Base-by-base conservation (phyloP, 768 basidiomycete species). In the Suillus subalutaceus region DNA sequence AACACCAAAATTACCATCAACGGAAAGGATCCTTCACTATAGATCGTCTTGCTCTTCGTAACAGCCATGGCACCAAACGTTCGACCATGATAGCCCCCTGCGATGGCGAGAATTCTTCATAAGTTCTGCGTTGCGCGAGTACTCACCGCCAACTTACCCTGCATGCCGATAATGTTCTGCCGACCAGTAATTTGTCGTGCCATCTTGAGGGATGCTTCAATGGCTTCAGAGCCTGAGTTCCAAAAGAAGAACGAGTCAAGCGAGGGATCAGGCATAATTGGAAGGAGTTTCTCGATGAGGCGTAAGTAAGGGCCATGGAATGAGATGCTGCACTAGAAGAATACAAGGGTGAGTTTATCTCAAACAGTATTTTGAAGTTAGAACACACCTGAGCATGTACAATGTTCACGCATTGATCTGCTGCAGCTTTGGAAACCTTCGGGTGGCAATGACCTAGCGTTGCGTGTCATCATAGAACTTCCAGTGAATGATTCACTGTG, bases 201-300 rank as follows among this genome's bases (percentile, higher is more conserved):
- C 81, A 98, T 88, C 80, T 97, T 98, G 68, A 99, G 78, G 3
- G 94, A 85, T 0, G 89, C 93, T 78, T 97, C 96, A 53, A 95
- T 85, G 1, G 96, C 97, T 77, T 99, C 97, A 0, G 94, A 90
- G 3, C 97, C 97, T 2, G 95, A 96, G 81, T 94, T 98, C 92
- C 92, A 94, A 79, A 97, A 94, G 86, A 96, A 97, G 85, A 98
- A 98, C 32, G 93, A 93, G 76, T 97, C 92, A 40, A 99, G 84
- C 1, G 94, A 96, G 0, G 89, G 84, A 78, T 96, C 81, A 2
- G 96, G 96, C 95, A 99, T 96, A 66, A 91, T 79, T 0, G 95
- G 93, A 15, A 97, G 79, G 8, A 98, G 84, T 63, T 85, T 86
- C 76, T 97, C 86, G 72, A 98, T 91, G 71, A 98, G 91, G 60